Base-by-base conservation (phyloP, 2,329 filamentous ascomycete species). In the Zymoseptoria crescenta region DNA sequence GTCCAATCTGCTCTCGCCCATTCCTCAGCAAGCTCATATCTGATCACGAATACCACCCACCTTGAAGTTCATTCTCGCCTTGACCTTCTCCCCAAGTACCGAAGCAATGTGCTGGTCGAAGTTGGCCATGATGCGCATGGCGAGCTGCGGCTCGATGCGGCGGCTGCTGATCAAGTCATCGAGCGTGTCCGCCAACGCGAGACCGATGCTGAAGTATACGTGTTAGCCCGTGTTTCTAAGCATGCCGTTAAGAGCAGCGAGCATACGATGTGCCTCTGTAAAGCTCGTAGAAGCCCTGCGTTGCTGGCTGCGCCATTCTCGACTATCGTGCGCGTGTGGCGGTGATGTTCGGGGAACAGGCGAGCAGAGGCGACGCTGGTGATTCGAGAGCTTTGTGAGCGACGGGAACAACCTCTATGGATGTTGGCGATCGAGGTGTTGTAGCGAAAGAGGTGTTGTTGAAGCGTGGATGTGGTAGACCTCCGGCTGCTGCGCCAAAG, bases 41-140 rank as follows among this genome's bases (percentile, higher is more conserved):
- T n/a, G 8, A 28, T 20, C 8, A 28, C 35, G 24, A 27, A n/a
- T n/a, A 30, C 29, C 4, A 52, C 27, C 21, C 78, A 96, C 92
- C 89, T 99, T 99, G 81, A 99, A 99, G 3, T 87, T 89, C 74
- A 97, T 77, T 54, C 93, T 85, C 24, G 90, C 85, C 77, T 95
- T 96, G 68, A 99, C 94, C 73, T 90, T 94, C 58, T 96, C 92
- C 62, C 91, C 88, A 45, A 99, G 80, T 20, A 93, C 89, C 70
- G 96, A 91, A 16, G 94, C 89, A 57, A 99, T 91, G 51, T 89
- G 87, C 69, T 91, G 88, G 76, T 99, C 94, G 75, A 97, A 99
- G 77, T 96, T 95, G 67, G 87, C 86, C 62, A 99, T 84, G 65
- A 99, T 95, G 82, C 96, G 96, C 91, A 99, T 97, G 55, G 94